Evolutionary conservation across 257 asterid species (phyloP).

Genomic region (Penstemon davidsonii): DNA sequence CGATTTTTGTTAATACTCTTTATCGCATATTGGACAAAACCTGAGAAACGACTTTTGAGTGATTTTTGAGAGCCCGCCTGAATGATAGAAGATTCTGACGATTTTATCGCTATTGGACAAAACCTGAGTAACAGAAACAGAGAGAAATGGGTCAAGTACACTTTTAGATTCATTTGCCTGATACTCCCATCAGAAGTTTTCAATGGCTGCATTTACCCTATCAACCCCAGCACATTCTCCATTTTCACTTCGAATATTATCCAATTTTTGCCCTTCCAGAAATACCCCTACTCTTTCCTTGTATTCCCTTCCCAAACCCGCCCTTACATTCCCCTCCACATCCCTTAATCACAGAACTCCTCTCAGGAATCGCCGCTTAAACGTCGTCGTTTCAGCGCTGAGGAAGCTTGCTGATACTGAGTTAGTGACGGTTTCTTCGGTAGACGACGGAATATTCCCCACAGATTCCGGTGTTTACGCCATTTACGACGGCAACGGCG

Average conservation of each 20-base stretch:
- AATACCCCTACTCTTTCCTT: conserved; percentile 38
- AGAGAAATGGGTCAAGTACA: not conserved
- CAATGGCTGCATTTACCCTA: conserved; percentile 29
- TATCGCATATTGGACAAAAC: too few relatives aligned
- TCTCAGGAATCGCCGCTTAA: conserved; percentile 34
- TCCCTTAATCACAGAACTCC: conserved; percentile 29
- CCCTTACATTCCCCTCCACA: conserved; percentile 37
- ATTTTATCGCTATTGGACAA: conserved; percentile 14
- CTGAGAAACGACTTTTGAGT: too few relatives aligned
- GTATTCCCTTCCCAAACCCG: conserved; percentile 41
- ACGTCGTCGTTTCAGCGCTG: conserved; percentile 59
- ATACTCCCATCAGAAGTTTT: too few relatives aligned
- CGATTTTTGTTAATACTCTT: too few relatives aligned
- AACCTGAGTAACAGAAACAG: conserved; percentile 14
- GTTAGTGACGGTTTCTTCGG: conserved; percentile 50
- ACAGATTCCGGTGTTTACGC: conserved; percentile 83
- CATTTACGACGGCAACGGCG: conserved; percentile 55
- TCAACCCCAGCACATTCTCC: conserved; percentile 32
- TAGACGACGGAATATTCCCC: conserved; percentile 50
- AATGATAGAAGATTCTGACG: not conserved
- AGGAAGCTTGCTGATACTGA: conserved; percentile 69
- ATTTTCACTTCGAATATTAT: conserved; percentile 27
- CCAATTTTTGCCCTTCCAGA: conserved; percentile 36
- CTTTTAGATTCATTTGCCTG: too few relatives aligned
- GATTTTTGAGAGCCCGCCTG: too few relatives aligned